A percentile compares a stretch with the other conserved stretches of the same genome.
Evolutionary conservation across 208 protist genomes (phyloP).

Genomic region (Leishmania amazonensis): DNA sequence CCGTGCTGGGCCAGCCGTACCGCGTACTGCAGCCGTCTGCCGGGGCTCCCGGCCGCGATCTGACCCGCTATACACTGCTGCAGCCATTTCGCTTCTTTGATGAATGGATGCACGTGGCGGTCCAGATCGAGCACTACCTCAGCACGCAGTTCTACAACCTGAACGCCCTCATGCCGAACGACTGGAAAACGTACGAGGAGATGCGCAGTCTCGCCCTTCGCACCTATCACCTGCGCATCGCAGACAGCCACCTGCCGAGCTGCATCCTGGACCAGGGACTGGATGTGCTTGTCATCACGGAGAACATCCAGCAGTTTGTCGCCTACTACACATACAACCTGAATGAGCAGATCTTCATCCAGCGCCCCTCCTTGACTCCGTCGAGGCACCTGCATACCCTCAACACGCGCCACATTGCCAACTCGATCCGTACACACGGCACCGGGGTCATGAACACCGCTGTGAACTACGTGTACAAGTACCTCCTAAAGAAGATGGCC

Average conservation of each 20-base stretch:
- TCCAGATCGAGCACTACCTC: conserved; percentile 92
- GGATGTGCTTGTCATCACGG: conserved; percentile 97
- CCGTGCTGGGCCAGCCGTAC: conserved; percentile 50
- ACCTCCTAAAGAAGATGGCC: conserved; percentile 93
- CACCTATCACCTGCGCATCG: conserved; percentile 87
- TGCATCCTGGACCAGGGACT: conserved; percentile 95
- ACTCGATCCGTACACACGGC: conserved; percentile 97
- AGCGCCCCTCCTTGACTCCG: conserved; percentile 70
- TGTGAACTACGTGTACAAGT: conserved; percentile 98
- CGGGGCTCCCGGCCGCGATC: conserved; percentile 40
- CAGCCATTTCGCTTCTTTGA: conserved; percentile 86
- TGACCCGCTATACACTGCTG: conserved; percentile 82
- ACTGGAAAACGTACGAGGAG: conserved; percentile 97
- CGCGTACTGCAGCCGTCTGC: conserved; percentile 16
- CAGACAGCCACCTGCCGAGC: conserved; percentile 92
- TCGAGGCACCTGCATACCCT: conserved; percentile 96
- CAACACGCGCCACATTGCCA: conserved; percentile 96
- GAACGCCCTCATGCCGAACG: conserved; percentile 93
- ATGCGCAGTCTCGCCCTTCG: conserved; percentile 95
- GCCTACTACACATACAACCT: conserved; percentile 97
- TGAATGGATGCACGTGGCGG: conserved; percentile 73
- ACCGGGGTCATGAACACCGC: conserved; percentile 98
- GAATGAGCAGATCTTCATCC: conserved; percentile 97
- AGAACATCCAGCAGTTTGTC: conserved; percentile 98
- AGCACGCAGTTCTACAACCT: conserved; percentile 97